These are phyloP conservation scores for Rhododendron kiyosumense DNA, from an alignment of 148 eudicot genomes.

Conservation along the genomic window DNA sequence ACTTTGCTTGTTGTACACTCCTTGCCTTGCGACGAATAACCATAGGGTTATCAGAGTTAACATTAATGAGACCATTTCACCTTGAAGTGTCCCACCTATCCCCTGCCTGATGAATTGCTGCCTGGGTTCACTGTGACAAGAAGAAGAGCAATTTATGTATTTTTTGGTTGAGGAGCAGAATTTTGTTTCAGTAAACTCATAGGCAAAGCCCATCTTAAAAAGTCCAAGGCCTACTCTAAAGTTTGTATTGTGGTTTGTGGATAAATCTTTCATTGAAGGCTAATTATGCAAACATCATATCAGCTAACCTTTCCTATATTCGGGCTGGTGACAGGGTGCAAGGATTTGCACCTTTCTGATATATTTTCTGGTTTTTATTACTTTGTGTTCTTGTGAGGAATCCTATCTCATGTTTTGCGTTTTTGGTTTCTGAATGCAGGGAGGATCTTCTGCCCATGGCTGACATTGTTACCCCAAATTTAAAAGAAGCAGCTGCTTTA, in stretches of 20 bases:
- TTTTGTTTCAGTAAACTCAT: background rate
- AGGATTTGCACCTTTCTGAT: background rate
- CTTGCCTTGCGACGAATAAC: background rate
- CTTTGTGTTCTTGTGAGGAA: background rate
- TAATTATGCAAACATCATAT: background rate
- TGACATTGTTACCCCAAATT: constrained; percentile 84
- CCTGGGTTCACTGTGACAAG: background rate
- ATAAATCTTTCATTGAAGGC: background rate
- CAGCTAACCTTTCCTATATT: background rate
- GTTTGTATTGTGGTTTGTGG: background rate
- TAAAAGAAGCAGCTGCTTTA: constrained; percentile 84
- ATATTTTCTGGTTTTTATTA: background rate
- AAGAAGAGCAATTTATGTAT: background rate
- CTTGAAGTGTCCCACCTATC: background rate
- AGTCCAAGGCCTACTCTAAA: background rate
- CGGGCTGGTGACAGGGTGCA: background rate
- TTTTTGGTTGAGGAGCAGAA: background rate
- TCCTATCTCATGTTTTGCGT: background rate
- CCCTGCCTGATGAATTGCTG: background rate
- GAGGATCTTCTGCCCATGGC: constrained; percentile 75
- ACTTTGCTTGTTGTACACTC: background rate
- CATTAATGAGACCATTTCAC: background rate
- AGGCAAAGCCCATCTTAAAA: background rate
- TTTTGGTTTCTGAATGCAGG: constrained; percentile 29
- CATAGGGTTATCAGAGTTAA: background rate